Conservation (phyloP, 1,284 basidiomycete species). For the Sanguinoderma infundibulare region DNA sequence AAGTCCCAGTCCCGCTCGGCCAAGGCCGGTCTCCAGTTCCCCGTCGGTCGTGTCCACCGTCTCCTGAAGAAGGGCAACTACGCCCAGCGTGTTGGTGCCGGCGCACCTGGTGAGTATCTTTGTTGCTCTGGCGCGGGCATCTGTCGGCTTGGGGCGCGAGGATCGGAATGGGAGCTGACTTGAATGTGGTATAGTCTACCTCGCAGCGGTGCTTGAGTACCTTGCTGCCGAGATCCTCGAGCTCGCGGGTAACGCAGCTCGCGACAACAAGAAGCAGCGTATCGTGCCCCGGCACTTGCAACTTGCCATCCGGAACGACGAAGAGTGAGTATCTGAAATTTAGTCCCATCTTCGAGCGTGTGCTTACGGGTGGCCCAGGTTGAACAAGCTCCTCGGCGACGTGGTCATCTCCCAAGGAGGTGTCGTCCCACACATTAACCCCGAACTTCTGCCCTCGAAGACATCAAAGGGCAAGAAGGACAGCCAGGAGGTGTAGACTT, state of each 20-base stretch:
- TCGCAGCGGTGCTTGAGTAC: conserved; percentile 85
- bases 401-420: conserved; percentile 90
- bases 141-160: background rate
- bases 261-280: conserved; percentile 87
- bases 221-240: conserved; percentile 89
- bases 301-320: conserved; percentile 87
- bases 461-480: conserved; percentile 46
- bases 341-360: background rate
- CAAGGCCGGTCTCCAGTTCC: conserved; percentile 86
- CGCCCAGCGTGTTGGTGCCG: conserved; percentile 79
- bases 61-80: conserved; percentile 90
- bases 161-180: conserved; percentile 3
- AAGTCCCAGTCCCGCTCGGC: conserved; percentile 78
- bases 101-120: conserved; percentile 68
- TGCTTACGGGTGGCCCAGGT: conserved; percentile 31
- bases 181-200: conserved; percentile 61
- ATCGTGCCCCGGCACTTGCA: conserved; percentile 88
- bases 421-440: conserved; percentile 71
- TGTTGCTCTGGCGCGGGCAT: background rate
- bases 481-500: conserved; percentile 41
- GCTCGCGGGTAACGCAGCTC: conserved; percentile 83
- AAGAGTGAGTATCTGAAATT: conserved; percentile 57
- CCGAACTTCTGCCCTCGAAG: conserved; percentile 63
- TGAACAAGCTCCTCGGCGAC: conserved; percentile 76
- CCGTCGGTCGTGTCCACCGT: conserved; percentile 93